These are phyloP conservation scores for Fusarium sp. DNA, from an alignment of 2,329 filamentous ascomycete species.

Conservation along the genomic window DNA sequence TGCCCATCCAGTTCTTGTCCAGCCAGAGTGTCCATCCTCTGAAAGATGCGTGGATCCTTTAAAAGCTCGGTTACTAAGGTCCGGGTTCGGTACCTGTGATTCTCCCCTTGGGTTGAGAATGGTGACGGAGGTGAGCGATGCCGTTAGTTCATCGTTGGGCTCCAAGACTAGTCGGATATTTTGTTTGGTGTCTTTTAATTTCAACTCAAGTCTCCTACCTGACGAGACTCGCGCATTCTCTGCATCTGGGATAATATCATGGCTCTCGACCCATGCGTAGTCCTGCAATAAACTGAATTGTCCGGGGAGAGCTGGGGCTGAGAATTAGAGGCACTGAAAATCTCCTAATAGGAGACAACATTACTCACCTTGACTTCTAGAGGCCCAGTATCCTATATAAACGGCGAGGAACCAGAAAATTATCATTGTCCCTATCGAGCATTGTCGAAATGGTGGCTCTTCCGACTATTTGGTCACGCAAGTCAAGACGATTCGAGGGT, in stretches of 20 bases:
- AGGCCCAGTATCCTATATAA: background rate
- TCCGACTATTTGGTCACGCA: background rate
- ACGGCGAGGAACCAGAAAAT: background rate
- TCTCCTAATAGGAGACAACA: rapidly evolving
- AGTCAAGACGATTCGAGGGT: background rate
- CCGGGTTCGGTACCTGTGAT: background rate
- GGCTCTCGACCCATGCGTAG: background rate
- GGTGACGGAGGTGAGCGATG: background rate
- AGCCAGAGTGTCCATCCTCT: background rate
- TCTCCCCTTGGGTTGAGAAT: background rate
- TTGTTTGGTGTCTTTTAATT: background rate
- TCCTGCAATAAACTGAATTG: too few relatives aligned
- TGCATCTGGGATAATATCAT: background rate
- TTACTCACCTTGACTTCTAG: background rate
- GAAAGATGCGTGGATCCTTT: background rate
- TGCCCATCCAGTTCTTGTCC: background rate
- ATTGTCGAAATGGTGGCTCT: background rate
- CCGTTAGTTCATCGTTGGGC: background rate
- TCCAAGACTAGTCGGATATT: background rate
- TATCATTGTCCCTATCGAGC: background rate
- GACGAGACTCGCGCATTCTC: background rate
- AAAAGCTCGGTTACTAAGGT: background rate
- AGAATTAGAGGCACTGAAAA: background rate
- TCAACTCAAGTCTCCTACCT: background rate
- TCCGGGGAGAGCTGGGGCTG: background rate